These are phyloP conservation scores for Fagus sylvatica DNA, from an alignment of 306 rosid species.

Conservation along the genomic window DNA sequence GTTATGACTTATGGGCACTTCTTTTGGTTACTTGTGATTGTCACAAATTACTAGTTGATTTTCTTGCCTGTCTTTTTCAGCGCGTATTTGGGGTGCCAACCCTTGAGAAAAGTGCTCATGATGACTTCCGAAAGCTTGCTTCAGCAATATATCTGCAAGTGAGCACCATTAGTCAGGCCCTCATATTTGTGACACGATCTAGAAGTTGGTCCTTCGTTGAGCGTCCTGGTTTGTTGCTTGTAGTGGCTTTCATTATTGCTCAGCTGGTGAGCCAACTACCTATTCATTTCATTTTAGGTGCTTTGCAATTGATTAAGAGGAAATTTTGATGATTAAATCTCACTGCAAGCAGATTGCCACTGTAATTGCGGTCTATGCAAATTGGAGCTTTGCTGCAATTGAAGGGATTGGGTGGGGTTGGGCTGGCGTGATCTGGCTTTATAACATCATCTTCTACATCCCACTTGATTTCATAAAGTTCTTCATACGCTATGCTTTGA, in stretches of 20 bases:
- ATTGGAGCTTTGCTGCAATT: slow-evolving; percentile 91
- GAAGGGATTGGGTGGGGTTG: slow-evolving; percentile 99
- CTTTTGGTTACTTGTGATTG: not conserved
- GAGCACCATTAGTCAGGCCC: slow-evolving; percentile 98
- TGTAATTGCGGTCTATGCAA: slow-evolving; percentile 90
- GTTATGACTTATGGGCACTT: not conserved
- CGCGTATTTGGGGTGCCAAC: slow-evolving; percentile 72
- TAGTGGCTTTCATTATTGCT: slow-evolving; percentile 75
- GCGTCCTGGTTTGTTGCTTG: slow-evolving; percentile 82
- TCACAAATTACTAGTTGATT: slow-evolving; percentile 11
- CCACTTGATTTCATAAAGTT: slow-evolving; percentile 90
- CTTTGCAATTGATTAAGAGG: slow-evolving; percentile 1
- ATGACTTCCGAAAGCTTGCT: slow-evolving; percentile 88
- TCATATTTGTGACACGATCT: slow-evolving; percentile 91
- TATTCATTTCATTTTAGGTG: not conserved
- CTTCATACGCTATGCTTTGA: slow-evolving; percentile 78
- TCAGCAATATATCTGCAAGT: slow-evolving; percentile 97
- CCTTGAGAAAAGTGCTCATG: slow-evolving; percentile 78
- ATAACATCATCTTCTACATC: slow-evolving; percentile 78
- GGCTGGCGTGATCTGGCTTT: slow-evolving; percentile 99
- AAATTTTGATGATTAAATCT: slow-evolving; percentile 18
- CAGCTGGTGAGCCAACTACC: slow-evolving; percentile 70
- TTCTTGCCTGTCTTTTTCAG: slow-evolving; percentile 47
- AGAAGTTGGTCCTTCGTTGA: slow-evolving; percentile 95
- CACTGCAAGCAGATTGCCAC: slow-evolving; percentile 75